These are phyloP conservation scores for Trametes hirsuta DNA, from an alignment of 1,284 basidiomycete genomes.

Conservation along the genomic window DNA sequence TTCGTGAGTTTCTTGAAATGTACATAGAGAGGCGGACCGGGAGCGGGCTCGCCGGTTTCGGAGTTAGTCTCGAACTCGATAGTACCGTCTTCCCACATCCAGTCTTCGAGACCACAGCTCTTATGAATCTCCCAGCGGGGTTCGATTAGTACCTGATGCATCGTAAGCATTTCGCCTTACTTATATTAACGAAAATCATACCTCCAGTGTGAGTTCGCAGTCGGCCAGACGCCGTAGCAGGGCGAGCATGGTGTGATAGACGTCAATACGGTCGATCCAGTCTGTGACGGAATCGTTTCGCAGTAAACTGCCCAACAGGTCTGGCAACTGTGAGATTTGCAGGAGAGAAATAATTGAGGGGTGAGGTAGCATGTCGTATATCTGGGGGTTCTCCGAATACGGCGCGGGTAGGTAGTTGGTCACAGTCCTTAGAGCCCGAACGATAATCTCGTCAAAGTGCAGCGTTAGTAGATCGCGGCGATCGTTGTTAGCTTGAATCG, in stretches of 20 bases:
- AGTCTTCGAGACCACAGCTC: constrained; percentile 47
- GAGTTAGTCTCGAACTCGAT: constrained; percentile 42
- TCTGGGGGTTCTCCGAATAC: constrained; percentile 44
- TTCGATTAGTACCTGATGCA: constrained; percentile 42
- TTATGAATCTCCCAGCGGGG: constrained; percentile 42
- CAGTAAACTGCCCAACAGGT: constrained; percentile 47
- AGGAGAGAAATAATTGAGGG: constrained; percentile 45
- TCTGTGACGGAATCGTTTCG: constrained; percentile 59
- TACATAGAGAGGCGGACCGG: constrained; percentile 47
- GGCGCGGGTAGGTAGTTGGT: constrained; percentile 48
- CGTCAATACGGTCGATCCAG: constrained; percentile 50
- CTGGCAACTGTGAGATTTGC: constrained; percentile 49
- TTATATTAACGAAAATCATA: neutral
- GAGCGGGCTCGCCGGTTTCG: constrained; percentile 31
- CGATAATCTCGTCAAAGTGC: constrained; percentile 47
- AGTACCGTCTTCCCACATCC: constrained; percentile 50
- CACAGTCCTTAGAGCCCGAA: constrained; percentile 44
- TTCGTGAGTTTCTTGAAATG: constrained; percentile 56
- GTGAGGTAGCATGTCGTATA: constrained; percentile 55
- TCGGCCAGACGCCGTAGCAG: constrained; percentile 53
- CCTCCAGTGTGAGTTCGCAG: constrained; percentile 50
- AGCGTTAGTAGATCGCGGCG: constrained; percentile 21
- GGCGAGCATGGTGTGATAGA: constrained; percentile 51
- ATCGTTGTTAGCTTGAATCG: neutral
- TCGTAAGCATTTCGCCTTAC: neutral